Conservation (phyloP, 106 monocot genomes). For the Acanthochlamys bracteata region DNA sequence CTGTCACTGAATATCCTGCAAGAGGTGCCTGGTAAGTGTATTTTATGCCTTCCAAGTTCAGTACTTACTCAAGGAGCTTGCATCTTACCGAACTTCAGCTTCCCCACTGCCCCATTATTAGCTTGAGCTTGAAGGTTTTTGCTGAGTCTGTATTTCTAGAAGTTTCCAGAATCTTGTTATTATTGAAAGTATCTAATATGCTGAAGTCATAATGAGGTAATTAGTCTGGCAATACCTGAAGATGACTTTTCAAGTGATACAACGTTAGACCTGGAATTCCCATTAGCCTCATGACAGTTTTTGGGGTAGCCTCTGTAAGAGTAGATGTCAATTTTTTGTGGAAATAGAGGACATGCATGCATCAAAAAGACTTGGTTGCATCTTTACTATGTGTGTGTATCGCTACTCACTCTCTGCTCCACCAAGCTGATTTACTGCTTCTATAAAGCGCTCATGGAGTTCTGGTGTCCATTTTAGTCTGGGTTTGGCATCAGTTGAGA, state of each 20-base stretch:
- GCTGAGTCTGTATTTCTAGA: slow-evolving; percentile 75
- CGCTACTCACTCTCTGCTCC: slow-evolving; percentile 63
- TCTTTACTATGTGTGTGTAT: slow-evolving; percentile 2
- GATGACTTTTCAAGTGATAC: slow-evolving; percentile 90
- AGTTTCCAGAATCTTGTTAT: slow-evolving; percentile 1
- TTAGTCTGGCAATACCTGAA: slow-evolving; percentile 40
- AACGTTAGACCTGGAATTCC: slow-evolving; percentile 85
- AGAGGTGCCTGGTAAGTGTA: not conserved
- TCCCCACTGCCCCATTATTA: slow-evolving; percentile 15
- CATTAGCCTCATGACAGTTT: slow-evolving; percentile 92
- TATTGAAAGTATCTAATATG: not conserved
- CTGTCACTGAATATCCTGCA: slow-evolving; percentile 10
- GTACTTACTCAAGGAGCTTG: not conserved
- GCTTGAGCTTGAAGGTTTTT: slow-evolving; percentile 63
- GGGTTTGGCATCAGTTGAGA: slow-evolving; percentile 72
- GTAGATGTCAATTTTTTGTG: not conserved
- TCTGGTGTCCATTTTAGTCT: slow-evolving; percentile 61
- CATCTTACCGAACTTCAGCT: slow-evolving; percentile 38
- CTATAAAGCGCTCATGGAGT: slow-evolving; percentile 60
- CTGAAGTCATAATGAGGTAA: not conserved
- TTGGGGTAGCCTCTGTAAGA: slow-evolving; percentile 76
- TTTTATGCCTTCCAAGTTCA: not conserved
- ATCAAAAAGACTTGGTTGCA: not conserved
- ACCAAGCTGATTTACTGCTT: slow-evolving; percentile 66
- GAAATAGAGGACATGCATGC: not conserved